Evolutionary conservation across 352 stramenopile genomes (phyloP), one percentile per base, ranked within the genome.

Genomic region (Globisporangium nunn): DNA sequence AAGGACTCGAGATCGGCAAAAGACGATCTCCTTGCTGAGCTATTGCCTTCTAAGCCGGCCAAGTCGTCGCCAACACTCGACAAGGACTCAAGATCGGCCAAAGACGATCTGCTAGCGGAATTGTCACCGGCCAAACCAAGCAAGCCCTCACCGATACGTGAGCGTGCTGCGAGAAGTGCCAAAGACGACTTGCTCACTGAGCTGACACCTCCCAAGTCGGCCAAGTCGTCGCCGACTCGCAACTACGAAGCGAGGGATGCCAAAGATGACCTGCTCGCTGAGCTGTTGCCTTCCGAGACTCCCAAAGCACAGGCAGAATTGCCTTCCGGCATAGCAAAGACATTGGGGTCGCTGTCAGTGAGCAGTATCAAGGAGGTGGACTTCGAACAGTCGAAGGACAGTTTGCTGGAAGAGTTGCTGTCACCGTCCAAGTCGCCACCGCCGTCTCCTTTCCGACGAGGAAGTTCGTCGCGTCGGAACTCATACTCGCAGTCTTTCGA

Each of bases 371-470:
- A 73, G 4, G 75, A 87, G 46, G 68, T 61, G 12, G 75, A 86
- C 39, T 88, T 87, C 43, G 78, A 88, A 54, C 78, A 83, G 58
- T 78, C 75, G 8, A 88, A 88, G 55, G 75, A 84, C 60, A 81
- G 74, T 59, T 48, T 88, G 3, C 62, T 88, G 5, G 75, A 88
- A 50, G 75, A 88, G 47, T 67, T 88, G 14, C 50, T 87, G 14
- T 62, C 75, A 2, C 63, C 71, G 12, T 54, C 63, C 6, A 66
- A 66, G 33, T 61, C 56, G 1, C 58, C 59, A 17, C 52, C 52
- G 53, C 50, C 54, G 5, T 56, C 45, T 46, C 44, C 37, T 11
- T 40, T 23, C 1, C 28, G 14, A 18, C 29, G 55, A 2, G 67
- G 49, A 23, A 71, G 64, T 11, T 18, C 37, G 18, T 52, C 65